Evolutionary conservation across 306 rosid genomes (phyloP).

Genomic region (Citrullus colocynthis): DNA sequence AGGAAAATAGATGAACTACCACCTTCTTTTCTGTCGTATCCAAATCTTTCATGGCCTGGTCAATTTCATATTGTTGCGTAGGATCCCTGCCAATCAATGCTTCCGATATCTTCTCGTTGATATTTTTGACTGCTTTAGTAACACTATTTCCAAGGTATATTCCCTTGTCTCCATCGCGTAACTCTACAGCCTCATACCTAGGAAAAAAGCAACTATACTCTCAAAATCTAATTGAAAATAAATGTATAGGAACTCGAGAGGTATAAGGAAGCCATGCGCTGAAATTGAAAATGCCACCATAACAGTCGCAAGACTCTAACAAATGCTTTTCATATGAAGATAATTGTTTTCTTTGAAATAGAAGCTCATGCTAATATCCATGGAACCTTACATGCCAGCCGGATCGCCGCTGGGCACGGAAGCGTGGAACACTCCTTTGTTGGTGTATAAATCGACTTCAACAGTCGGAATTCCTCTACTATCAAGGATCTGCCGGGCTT

Average conservation of each 20-base stretch:
- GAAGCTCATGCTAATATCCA: neutral
- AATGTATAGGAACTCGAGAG: neutral
- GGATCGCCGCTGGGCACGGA: slow-evolving; percentile 76
- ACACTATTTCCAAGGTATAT: slow-evolving; percentile 80
- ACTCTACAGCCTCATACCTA: slow-evolving; percentile 87
- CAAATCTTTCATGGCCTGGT: slow-evolving; percentile 82
- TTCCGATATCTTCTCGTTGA: slow-evolving; percentile 78
- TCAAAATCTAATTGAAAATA: neutral
- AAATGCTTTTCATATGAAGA: neutral
- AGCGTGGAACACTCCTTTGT: slow-evolving; percentile 73
- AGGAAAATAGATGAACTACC: slow-evolving; percentile 19
- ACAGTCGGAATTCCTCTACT: slow-evolving; percentile 97
- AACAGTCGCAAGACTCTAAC: neutral
- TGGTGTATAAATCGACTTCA: slow-evolving; percentile 76
- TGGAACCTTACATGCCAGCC: slow-evolving; percentile 45
- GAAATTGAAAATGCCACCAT: neutral
- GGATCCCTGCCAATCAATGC: slow-evolving; percentile 95
- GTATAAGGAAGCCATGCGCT: neutral
- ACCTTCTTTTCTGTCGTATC: slow-evolving; percentile 99
- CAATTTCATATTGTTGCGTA: slow-evolving; percentile 79
- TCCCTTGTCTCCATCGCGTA: slow-evolving; percentile 88
- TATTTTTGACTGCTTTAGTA: slow-evolving; percentile 64
- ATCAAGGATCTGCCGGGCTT: slow-evolving; percentile 92
- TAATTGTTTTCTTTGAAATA: neutral
- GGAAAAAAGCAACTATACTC: slow-evolving; percentile 6